phyloP scores from a whole-genome alignment of 768 basidiomycete genomes.

The Agaricus sinodeliciosus region DNA sequence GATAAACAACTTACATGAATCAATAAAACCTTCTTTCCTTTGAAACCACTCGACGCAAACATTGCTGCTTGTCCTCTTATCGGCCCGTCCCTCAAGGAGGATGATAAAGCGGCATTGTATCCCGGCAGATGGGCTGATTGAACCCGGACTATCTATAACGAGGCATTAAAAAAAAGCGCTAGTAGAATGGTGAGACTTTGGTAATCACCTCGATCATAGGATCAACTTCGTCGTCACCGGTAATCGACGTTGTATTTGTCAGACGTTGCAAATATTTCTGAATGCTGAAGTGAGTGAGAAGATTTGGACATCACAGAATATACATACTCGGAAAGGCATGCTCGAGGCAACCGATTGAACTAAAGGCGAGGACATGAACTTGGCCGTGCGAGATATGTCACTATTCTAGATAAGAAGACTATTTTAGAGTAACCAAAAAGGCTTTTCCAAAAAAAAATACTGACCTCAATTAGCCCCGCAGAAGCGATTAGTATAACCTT shows the following conservation, averaged over 20 bases:
- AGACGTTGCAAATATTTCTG: constrained; percentile 50
- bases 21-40: constrained; percentile 46
- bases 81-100: constrained; percentile 67
- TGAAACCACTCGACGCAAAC: constrained; percentile 45
- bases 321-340: constrained; percentile 49
- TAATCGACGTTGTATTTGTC: constrained; percentile 25
- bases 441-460: constrained; percentile 6
- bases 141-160: constrained; percentile 58
- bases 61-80: constrained; percentile 53
- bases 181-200: neutral
- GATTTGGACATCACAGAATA: neutral
- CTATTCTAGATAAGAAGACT: constrained; percentile 30
- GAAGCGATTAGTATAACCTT: constrained; percentile 63
- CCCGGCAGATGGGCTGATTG: constrained; percentile 73
- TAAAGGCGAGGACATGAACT: constrained; percentile 72
- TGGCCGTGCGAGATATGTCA: constrained; percentile 68
- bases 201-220: constrained; percentile 35
- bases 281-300: neutral
- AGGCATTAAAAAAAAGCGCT: neutral
- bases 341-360: constrained; percentile 64
- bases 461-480: constrained; percentile 63
- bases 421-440: neutral
- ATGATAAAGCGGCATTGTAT: constrained; percentile 72
- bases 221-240: constrained; percentile 17
- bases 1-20: constrained; percentile 44